Conservation (phyloP, 495 filamentous ascomycete species). For the Aspergillus asperescens region DNA sequence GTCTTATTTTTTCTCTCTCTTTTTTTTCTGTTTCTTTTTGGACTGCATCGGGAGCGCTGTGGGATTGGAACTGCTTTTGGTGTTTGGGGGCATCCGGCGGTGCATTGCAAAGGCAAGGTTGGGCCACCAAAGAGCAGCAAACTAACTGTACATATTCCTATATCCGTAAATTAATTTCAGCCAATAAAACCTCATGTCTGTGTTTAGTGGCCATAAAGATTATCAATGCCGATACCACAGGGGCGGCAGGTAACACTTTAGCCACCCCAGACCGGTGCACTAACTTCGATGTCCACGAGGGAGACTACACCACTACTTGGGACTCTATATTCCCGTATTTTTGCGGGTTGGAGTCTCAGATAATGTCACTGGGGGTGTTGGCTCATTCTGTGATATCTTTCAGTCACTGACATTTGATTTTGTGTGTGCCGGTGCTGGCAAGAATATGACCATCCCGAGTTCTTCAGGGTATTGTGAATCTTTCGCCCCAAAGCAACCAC, state of each 20-base stretch:
- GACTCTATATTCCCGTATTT: constrained; percentile 52
- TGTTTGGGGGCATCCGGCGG: constrained; percentile 1
- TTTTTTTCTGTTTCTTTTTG: constrained; percentile 10
- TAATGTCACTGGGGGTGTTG: constrained; percentile 47
- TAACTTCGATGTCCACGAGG: constrained; percentile 39
- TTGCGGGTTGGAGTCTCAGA: constrained; percentile 57
- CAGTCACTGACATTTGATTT: constrained; percentile 6
- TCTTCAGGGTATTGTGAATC: constrained; percentile 38
- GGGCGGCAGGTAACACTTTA: constrained; percentile 48
- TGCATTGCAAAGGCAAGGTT: neutral
- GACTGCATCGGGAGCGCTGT: neutral
- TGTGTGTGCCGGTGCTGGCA: constrained; percentile 40
- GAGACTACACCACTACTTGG: constrained; percentile 37
- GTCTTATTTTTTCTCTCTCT: constrained; percentile 1
- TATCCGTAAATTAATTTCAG: too few relatives aligned
- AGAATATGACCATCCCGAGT: constrained; percentile 15
- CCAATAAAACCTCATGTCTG: too few relatives aligned
- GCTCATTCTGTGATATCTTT: constrained; percentile 51
- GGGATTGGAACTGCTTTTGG: constrained; percentile 1
- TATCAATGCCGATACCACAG: constrained; percentile 43
- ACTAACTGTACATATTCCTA: neutral
- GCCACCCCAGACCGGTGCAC: constrained; percentile 53
- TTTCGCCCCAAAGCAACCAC: constrained; percentile 41
- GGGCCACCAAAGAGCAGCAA: neutral
- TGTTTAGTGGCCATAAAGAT: too few relatives aligned